Evolutionary conservation across 2,329 filamentous ascomycete genomes (phyloP), one percentile per base, ranked within the genome.

Genomic region (Botrytis cinerea): DNA sequence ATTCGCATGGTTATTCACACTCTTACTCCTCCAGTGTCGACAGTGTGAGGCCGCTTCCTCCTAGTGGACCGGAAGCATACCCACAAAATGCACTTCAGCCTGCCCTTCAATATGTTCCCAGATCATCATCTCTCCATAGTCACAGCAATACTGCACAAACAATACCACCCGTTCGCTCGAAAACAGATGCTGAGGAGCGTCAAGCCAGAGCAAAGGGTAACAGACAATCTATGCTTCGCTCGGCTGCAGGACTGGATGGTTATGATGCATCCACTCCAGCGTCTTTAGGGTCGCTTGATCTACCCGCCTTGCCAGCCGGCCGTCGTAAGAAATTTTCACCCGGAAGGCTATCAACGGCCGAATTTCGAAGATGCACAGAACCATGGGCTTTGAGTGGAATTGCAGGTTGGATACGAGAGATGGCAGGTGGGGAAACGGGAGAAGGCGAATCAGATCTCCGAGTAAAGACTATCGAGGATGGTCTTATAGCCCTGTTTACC

Each of bases 361-460:
- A 99, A 79, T 95, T 97, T 82, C 91, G 90, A 78, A 93, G 90
- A 80, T 99, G 96, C 79, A 82, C 86, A 2, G 94, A 98, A 82
- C 96, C 96, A 1, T 99, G 96, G 96, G 94, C 95, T 1, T 85
- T 99, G 66, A 97, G 94, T 81, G 89, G 91, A n/a, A 90, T 99
- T 74, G 90, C 95, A 59, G 84, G 87, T 2, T 99, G 96, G 96
- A 87, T 98, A 74, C 91, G 92, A 74, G 90, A 92, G 73, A 92
- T 98, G 88, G 93, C 93, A 25, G 80, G 80, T 48, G 81, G 80
- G 54, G 80, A 81, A 8, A 79, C 78, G 40, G 80, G 80, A 18
- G 95, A 98, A 78, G 95, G 95, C 57, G 95, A 98, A 80, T 90
- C 91, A 18, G 94, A 99, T 82, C 84, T 99, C 64, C 94, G 92